Conservation (phyloP, 345 rosid genomes). For the Pistacia vera region DNA sequence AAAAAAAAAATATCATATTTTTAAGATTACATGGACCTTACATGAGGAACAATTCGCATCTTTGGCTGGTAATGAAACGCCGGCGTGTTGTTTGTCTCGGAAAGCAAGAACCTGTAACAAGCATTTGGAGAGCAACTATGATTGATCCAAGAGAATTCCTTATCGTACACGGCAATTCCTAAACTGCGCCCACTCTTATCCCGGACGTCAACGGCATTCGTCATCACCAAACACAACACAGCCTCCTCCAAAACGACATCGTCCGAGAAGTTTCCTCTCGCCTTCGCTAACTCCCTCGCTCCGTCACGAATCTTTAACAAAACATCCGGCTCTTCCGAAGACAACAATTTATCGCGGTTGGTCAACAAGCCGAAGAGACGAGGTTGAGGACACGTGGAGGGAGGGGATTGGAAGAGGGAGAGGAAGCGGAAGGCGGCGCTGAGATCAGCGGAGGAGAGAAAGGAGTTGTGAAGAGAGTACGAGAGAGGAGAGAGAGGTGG, state of each 20-base stretch:
- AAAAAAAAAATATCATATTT: not conserved
- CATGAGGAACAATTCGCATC: slow-evolving; percentile 39
- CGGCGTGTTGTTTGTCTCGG: slow-evolving; percentile 27
- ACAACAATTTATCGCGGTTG: slow-evolving; percentile 47
- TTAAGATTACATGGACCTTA: not conserved
- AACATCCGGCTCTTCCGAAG: slow-evolving; percentile 34
- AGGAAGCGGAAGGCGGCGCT: slow-evolving; percentile 72
- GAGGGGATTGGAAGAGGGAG: slow-evolving; percentile 18
- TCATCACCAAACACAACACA: slow-evolving; percentile 59
- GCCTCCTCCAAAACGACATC: slow-evolving; percentile 45
- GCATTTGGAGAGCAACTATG: slow-evolving; percentile 89
- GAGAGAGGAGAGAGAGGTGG: slow-evolving; percentile 58
- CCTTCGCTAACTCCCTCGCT: slow-evolving; percentile 40
- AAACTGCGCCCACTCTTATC: slow-evolving; percentile 51
- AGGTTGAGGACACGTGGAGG: slow-evolving; percentile 13
- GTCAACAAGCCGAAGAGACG: slow-evolving; percentile 54
- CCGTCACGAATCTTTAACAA: slow-evolving; percentile 40
- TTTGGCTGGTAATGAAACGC: slow-evolving; percentile 10
- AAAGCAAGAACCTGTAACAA: slow-evolving; percentile 60
- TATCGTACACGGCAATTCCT: slow-evolving; percentile 67
- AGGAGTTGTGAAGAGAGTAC: slow-evolving; percentile 13
- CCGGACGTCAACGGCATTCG: slow-evolving; percentile 85
- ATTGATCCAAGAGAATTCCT: slow-evolving; percentile 81
- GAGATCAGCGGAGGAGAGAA: slow-evolving; percentile 48
- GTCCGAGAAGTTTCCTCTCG: slow-evolving; percentile 13